These are phyloP conservation scores for Massariosphaeria phaeospora DNA, from an alignment of 495 filamentous ascomycete genomes.

Conservation along the genomic window DNA sequence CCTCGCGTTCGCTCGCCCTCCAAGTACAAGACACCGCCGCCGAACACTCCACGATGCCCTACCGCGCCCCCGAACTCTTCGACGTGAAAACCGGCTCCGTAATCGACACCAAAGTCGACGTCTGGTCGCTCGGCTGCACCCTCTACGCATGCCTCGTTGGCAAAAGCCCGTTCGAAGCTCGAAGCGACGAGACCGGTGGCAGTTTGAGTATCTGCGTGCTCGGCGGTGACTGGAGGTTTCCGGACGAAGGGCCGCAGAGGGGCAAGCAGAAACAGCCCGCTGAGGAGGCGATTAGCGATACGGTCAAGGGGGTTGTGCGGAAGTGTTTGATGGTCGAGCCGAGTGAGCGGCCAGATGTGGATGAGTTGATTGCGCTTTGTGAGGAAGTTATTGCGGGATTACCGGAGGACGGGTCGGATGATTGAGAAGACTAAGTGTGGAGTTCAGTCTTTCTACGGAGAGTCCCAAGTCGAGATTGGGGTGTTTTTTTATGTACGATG, in stretches of 20 bases:
- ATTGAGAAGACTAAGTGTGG: neutral
- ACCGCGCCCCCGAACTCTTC: conserved; percentile 94
- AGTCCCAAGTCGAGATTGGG: too few species aligned
- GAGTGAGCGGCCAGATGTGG: conserved; percentile 81
- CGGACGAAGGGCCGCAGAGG: conserved; percentile 61
- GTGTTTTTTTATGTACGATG: neutral
- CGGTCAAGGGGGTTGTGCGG: conserved; percentile 78
- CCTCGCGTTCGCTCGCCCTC: conserved; percentile 82
- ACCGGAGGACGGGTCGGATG: conserved; percentile 59
- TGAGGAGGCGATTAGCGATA: conserved; percentile 67
- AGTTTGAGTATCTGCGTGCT: conserved; percentile 86
- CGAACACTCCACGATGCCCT: conserved; percentile 97
- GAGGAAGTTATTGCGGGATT: conserved; percentile 67
- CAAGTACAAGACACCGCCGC: conserved; percentile 90
- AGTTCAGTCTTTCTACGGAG: too few species aligned
- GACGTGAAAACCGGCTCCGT: conserved; percentile 91
- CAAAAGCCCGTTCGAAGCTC: conserved; percentile 93
- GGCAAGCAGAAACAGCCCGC: conserved; percentile 46
- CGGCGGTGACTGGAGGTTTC: conserved; percentile 90
- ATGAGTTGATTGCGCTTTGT: conserved; percentile 77
- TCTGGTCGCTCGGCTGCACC: conserved; percentile 95
- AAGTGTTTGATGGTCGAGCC: conserved; percentile 91
- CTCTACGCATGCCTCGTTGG: conserved; percentile 93
- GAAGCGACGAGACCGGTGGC: conserved; percentile 91
- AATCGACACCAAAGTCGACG: conserved; percentile 95